These are phyloP conservation scores for Massariosphaeria phaeospora DNA, from an alignment of 495 filamentous ascomycete species.

Conservation along the genomic window DNA sequence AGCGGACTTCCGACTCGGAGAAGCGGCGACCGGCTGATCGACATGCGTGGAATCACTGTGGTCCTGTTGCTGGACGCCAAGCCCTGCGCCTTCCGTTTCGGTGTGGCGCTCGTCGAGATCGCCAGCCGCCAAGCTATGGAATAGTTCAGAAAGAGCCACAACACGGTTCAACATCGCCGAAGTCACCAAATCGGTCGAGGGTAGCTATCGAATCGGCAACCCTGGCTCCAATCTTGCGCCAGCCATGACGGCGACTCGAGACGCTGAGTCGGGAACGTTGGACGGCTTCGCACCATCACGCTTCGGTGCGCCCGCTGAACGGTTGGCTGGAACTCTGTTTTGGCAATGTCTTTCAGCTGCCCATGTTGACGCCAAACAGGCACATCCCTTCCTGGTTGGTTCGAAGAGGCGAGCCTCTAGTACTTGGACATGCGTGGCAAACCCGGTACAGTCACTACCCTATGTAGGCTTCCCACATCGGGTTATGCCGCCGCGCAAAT, in stretches of 20 bases:
- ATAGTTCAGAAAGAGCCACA: not conserved
- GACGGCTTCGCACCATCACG: not conserved
- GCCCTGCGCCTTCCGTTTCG: slow-evolving; percentile 9
- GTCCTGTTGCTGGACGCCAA: not conserved
- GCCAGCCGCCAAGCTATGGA: not conserved
- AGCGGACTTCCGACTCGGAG: not conserved
- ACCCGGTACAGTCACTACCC: too few species aligned
- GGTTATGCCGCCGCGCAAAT: slow-evolving; percentile 17
- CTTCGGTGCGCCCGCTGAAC: slow-evolving; percentile 12
- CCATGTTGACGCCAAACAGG: too few species aligned
- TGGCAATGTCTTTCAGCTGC: not conserved
- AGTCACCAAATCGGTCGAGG: slow-evolving; percentile 11
- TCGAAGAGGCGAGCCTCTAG: too few species aligned
- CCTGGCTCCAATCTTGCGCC: too few species aligned
- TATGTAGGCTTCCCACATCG: too few species aligned
- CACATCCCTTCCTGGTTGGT: too few species aligned
- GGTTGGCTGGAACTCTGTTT: slow-evolving; percentile 8
- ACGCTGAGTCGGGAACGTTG: not conserved
- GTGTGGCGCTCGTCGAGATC: not conserved
- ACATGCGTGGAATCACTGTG: not conserved
- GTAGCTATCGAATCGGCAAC: slow-evolving; percentile 10
- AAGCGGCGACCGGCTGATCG: not conserved
- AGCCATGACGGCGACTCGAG: not conserved
- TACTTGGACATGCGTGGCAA: too few species aligned
- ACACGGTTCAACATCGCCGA: slow-evolving; percentile 22